Base-by-base conservation (phyloP, 768 basidiomycete genomes). In the Pholiota molesta region DNA sequence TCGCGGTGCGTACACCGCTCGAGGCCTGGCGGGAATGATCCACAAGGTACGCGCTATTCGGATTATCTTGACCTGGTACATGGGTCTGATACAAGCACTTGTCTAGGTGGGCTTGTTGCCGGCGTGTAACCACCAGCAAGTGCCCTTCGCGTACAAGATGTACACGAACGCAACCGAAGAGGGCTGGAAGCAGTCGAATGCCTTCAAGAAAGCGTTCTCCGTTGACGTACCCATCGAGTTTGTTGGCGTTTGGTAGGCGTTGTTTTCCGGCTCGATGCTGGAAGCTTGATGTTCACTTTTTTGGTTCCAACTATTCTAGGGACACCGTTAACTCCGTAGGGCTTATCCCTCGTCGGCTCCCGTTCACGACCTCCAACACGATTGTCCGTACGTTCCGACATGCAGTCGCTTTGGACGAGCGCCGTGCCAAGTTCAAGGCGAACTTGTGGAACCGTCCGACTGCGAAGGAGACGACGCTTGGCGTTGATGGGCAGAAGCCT, bases 1-100 rank as follows among this genome's bases (percentile, higher is more conserved):
- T 17, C 75, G 87, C 28, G 86, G 86, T 10, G 81, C 84, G 0
- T 86, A 83, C 68, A 83, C 83, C 3, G 83, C 84, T 0, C 73
- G 77, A 26, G 72, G 74, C 52, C 74, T 75, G 16, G 73, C 73
- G 31, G 73, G 73, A 7, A 76, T 76, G 74, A 62, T 76, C 13
- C 72, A 74, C 60, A 76, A 75, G 62, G 57, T 58, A 23, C 13
- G 21, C 11, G 14, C 13, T n/a, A 51, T n/a, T 19, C n/a, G 14
- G 23, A 44, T 44, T 44, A 19, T n/a, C 31, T 9, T 31, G 28
- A 19, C 19, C n/a, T n/a, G 10, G 28, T 10, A 9, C 28, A 2
- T 57, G 10, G 9, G 35, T 33, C 6, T 31, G 11, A 49, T 13
- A 29, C 16, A 9, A 9, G 5, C 29, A 31, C 55, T 19, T 44